phyloP scores from a whole-genome alignment of 2,329 filamentous ascomycete species.

The Fusarium tupiense region DNA sequence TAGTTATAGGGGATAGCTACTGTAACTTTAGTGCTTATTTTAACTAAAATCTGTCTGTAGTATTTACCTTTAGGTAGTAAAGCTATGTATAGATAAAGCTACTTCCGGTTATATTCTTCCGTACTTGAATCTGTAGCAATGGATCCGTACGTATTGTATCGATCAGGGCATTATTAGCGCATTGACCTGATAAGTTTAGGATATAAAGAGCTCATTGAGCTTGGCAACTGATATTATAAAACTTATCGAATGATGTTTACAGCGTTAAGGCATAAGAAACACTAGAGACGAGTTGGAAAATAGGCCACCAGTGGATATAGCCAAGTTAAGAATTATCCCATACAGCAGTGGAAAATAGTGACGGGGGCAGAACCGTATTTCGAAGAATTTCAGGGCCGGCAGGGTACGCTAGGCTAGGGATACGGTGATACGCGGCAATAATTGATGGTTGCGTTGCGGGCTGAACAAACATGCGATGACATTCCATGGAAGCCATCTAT shows the following conservation, averaged over 20 bases:
- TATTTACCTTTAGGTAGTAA: no score
- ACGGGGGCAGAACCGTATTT: background rate
- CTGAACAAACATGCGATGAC: background rate
- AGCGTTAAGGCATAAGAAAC: background rate
- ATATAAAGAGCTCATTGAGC: background rate
- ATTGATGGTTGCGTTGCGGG: background rate
- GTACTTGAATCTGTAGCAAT: no score
- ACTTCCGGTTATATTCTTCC: no score
- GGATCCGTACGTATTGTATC: no score
- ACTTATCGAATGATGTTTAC: fast-evolving
- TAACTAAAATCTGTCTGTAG: no score
- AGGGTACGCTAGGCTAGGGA: background rate
- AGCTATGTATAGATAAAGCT: no score
- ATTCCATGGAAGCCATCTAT: background rate
- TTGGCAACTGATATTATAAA: background rate
- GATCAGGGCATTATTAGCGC: no score
- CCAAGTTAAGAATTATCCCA: background rate
- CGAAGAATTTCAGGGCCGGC: background rate
- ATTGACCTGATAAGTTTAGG: background rate
- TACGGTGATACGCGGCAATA: background rate
- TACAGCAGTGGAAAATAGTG: background rate
- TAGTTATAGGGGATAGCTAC: no score
- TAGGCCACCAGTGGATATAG: background rate
- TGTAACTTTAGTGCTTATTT: no score
- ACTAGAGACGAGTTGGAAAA: background rate